Percentiles rank a stretch among this genome's conserved stretches.
phyloP scores from a whole-genome alignment of 1,139 yeast genomes.

The Spencermartinsiella ligniputridi region DNA sequence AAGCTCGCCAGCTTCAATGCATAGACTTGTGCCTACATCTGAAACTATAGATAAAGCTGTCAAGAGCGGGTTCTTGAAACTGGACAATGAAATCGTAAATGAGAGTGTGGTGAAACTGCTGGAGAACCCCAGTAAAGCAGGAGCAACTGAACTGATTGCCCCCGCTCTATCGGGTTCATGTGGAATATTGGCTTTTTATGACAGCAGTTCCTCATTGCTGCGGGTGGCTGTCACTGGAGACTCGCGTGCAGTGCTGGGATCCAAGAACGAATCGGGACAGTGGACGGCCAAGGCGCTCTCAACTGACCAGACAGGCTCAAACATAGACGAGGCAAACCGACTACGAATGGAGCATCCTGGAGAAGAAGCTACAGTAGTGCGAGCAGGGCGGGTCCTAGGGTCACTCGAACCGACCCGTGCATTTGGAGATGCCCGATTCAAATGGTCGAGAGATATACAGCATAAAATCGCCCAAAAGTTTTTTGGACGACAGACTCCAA shows the following conservation, averaged over 20 bases:
- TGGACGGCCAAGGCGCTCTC: constrained; percentile 90
- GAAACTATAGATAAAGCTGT: constrained; percentile 77
- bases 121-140: constrained; percentile 50
- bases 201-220: constrained; percentile 62
- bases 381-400: constrained; percentile 83
- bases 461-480: constrained; percentile 68
- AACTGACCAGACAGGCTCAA: constrained; percentile 93
- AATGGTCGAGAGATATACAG: constrained; percentile 74
- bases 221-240: constrained; percentile 97
- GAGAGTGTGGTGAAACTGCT: constrained; percentile 67
- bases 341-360: constrained; percentile 86
- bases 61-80: constrained; percentile 68
- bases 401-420: constrained; percentile 95
- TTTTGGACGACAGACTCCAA: constrained; percentile 80
- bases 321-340: constrained; percentile 80
- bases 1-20: constrained; percentile 27
- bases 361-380: constrained; percentile 75
- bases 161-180: constrained; percentile 97
- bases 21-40: constrained; percentile 55
- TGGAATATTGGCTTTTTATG: constrained; percentile 82
- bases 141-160: constrained; percentile 73
- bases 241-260: constrained; percentile 86
- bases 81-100: constrained; percentile 84
- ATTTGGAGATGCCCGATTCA: constrained; percentile 95
- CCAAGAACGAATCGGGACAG: constrained; percentile 45